Conservation (phyloP, 306 rosid genomes). For the Astragalus membranaceus region DNA sequence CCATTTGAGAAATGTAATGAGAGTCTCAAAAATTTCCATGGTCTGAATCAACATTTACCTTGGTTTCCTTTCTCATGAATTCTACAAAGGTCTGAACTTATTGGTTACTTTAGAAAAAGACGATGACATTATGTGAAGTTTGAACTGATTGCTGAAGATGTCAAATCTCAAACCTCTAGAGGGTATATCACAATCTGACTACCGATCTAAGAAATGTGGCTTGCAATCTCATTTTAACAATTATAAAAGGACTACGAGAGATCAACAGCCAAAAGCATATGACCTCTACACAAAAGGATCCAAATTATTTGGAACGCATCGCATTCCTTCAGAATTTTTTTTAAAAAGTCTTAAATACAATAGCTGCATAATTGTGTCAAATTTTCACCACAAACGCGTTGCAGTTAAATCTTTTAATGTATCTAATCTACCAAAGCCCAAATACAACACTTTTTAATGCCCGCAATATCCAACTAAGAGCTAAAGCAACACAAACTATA, state of each 20-base stretch:
- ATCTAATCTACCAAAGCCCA: slow-evolving; percentile 17
- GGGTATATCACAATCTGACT: slow-evolving; percentile 5
- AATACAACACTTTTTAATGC: slow-evolving; percentile 10
- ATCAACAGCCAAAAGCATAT: slow-evolving; percentile 10
- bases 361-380: not conserved
- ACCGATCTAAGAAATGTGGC: not conserved
- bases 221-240: slow-evolving; percentile 9
- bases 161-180: slow-evolving; percentile 4
- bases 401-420: slow-evolving; percentile 13
- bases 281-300: not conserved
- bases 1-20: not conserved
- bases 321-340: not conserved
- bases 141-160: not conserved
- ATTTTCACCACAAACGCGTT: not conserved
- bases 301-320: not conserved
- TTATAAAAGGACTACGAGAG: slow-evolving; percentile 7
- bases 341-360: not conserved
- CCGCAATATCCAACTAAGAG: slow-evolving; percentile 4
- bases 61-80: slow-evolving; percentile 8
- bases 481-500: slow-evolving; percentile 1
- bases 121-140: not conserved
- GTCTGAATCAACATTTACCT: not conserved
- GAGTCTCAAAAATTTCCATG: slow-evolving; percentile 9
- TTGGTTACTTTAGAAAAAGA: slow-evolving; percentile 15
- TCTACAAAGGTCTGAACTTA: slow-evolving; percentile 11